phyloP scores from a whole-genome alignment of 148 eudicot genomes.

The Rhododendron kiyosumense region DNA sequence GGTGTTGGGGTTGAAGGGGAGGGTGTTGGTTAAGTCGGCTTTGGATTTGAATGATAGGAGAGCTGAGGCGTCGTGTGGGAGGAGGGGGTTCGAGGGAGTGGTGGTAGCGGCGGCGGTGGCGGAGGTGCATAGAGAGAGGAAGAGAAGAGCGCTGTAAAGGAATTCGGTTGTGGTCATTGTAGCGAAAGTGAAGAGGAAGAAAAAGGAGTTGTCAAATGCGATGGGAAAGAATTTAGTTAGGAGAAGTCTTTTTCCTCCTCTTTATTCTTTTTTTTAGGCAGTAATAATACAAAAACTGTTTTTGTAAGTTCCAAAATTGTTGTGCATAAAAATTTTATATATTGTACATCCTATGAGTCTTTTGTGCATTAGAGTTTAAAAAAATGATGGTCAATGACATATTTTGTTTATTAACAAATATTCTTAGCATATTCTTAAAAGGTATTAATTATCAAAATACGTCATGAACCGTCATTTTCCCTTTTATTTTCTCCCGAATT shows the following conservation, averaged over 20 bases:
- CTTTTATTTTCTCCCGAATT: no score
- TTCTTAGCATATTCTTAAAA: no score
- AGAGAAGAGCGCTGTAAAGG: not conserved
- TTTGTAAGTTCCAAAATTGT: no score
- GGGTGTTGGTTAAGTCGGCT: slow-evolving; percentile 37
- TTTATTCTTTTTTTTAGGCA: no score
- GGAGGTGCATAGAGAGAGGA: slow-evolving; percentile 6
- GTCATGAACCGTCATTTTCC: no score
- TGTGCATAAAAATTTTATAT: no score
- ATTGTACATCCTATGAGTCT: no score
- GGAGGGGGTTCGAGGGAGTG: not conserved
- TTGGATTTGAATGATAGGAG: slow-evolving; percentile 41
- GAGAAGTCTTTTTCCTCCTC: not conserved
- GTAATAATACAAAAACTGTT: no score
- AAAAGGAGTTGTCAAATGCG: not conserved
- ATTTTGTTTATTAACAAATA: no score
- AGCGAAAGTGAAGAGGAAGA: not conserved
- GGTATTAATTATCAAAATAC: no score
- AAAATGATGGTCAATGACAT: no score
- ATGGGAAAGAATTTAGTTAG: not conserved
- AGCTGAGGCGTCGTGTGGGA: slow-evolving; percentile 34
- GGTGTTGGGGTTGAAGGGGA: slow-evolving; percentile 38
- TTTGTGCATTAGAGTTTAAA: no score
- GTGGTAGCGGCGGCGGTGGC: slow-evolving; percentile 5
- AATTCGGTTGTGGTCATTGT: not conserved